Evolutionary conservation across 768 basidiomycete genomes (phyloP).

Genomic region (Lactarius indigo): DNA sequence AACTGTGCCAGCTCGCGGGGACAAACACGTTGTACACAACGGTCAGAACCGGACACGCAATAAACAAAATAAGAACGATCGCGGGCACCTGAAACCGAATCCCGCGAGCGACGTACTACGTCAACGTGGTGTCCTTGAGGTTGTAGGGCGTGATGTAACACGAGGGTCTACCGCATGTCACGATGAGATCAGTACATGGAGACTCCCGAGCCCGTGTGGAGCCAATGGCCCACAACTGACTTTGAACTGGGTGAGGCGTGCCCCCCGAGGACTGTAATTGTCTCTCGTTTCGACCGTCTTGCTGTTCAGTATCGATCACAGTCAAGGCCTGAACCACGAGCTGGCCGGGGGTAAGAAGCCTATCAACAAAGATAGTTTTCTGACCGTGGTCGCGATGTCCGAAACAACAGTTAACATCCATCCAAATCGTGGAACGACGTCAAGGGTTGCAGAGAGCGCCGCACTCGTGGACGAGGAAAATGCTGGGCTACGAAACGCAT

Average conservation of each 20-base stretch:
- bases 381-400: neutral
- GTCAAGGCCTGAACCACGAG: neutral
- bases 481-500: neutral
- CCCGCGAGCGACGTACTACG: neutral
- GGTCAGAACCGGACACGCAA: neutral
- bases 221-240: neutral
- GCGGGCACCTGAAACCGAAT: neutral
- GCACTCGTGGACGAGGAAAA: neutral
- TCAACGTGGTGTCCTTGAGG: neutral
- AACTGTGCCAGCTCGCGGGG: neutral
- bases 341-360: neutral
- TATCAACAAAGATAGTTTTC: neutral
- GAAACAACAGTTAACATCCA: neutral
- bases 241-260: neutral
- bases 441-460: neutral
- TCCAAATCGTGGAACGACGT: neutral
- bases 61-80: neutral
- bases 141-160: neutral
- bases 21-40: neutral
- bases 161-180: neutral
- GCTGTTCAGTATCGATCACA: neutral
- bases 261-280: neutral
- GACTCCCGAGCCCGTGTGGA: neutral
- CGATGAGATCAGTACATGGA: neutral
- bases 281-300: neutral